Conservation (phyloP, 352 stramenopile genomes). For the Phytophthora fragariae region DNA sequence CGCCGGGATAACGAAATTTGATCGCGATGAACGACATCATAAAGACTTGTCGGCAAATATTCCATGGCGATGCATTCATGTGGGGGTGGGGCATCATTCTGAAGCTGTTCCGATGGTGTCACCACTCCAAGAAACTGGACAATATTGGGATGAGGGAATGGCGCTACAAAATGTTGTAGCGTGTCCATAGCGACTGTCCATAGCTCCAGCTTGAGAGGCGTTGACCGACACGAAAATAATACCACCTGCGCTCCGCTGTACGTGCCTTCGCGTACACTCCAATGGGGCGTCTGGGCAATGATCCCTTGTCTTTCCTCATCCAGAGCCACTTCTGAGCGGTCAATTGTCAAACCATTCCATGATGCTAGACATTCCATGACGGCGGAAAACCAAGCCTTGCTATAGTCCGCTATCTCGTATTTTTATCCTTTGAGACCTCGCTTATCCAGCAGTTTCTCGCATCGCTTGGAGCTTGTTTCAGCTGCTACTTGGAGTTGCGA, state of each 20-base stretch:
- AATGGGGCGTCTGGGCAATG: slow-evolving; percentile 39
- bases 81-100: slow-evolving; percentile 5
- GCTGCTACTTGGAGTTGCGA: slow-evolving; percentile 45
- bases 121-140: slow-evolving; percentile 56
- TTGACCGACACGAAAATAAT: slow-evolving; percentile 49
- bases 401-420: slow-evolving; percentile 18
- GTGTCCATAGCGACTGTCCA: slow-evolving; percentile 40
- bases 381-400: background rate
- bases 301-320: slow-evolving; percentile 23
- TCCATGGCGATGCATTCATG: slow-evolving; percentile 53
- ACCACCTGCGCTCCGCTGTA: slow-evolving; percentile 38
- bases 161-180: slow-evolving; percentile 38
- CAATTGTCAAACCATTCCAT: slow-evolving; percentile 37
- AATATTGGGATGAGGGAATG: slow-evolving; percentile 57
- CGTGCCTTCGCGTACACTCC: slow-evolving; percentile 46
- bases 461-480: slow-evolving; percentile 44
- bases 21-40: slow-evolving; percentile 63
- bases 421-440: slow-evolving; percentile 30
- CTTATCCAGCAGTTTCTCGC: slow-evolving; percentile 41
- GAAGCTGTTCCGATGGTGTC: slow-evolving; percentile 1
- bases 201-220: slow-evolving; percentile 43
- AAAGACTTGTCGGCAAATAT: slow-evolving; percentile 54
- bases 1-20: slow-evolving; percentile 38
- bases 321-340: slow-evolving; percentile 28
- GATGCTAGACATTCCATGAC: slow-evolving; percentile 28